Evolutionary conservation across 192 early-diverging fungal genomes (phyloP).

Genomic region (Backusella sp.): DNA sequence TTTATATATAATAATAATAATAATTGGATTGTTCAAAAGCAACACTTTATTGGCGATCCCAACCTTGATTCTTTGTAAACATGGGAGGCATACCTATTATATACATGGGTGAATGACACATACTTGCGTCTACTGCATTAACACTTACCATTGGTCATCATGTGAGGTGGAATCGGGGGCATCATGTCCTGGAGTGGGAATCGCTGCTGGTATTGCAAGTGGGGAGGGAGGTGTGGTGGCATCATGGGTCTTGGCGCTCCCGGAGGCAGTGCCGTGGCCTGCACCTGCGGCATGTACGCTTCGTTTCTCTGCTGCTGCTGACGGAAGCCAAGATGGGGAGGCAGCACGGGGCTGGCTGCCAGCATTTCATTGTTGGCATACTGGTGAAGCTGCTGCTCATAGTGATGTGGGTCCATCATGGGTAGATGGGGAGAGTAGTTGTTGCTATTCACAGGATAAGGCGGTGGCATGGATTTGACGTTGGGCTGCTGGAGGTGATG

Average conservation of each 20-base stretch:
- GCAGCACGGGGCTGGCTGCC: not conserved
- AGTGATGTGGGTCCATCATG: conserved; percentile 6
- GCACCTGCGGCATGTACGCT: not conserved
- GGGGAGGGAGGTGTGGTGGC: conserved; percentile 11
- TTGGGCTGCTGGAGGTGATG: not conserved
- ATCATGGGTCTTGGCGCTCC: conserved; percentile 17
- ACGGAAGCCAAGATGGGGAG: not conserved
- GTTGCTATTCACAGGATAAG: not conserved
- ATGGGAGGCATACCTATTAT: conserved; percentile 14
- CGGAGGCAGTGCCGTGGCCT: conserved; percentile 2
- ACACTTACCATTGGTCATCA: conserved; percentile 20
- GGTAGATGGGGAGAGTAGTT: not conserved
- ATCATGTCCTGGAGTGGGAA: conserved; percentile 22
- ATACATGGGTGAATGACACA: not conserved
- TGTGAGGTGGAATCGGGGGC: conserved; percentile 16
- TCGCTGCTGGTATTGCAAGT: conserved; percentile 11
- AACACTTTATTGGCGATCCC: conserved; percentile 9
- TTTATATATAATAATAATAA: not conserved
- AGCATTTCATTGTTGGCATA: not conserved
- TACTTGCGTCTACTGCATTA: not conserved
- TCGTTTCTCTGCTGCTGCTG: not conserved
- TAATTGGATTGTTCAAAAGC: not conserved
- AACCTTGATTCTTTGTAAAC: conserved; percentile 16
- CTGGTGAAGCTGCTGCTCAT: conserved; percentile 2
- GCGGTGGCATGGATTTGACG: not conserved